These are phyloP conservation scores for Cyclospora cayetanensis DNA, from an alignment of 169 alveolate genomes.

Conservation along the genomic window DNA sequence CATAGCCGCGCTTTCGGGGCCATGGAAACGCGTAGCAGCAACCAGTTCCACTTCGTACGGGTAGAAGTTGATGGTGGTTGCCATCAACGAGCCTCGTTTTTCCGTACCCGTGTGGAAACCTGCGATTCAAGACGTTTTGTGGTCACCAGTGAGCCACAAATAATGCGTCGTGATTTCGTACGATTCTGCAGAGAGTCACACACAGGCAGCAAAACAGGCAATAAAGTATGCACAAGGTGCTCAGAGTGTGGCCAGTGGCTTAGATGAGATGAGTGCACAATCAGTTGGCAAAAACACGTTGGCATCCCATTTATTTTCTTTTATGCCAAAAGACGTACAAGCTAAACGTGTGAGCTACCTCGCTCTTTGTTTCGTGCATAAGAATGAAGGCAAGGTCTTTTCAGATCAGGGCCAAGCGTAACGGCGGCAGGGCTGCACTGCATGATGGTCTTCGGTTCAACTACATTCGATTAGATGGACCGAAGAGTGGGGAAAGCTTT, in stretches of 20 bases:
- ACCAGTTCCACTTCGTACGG: constrained; percentile 4
- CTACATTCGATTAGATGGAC: too few relatives aligned
- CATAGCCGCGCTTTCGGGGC: background rate
- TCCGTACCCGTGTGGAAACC: too few relatives aligned
- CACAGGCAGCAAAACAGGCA: background rate
- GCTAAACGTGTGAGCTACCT: background rate
- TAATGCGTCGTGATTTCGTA: too few relatives aligned
- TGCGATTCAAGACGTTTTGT: too few relatives aligned
- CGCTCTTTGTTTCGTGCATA: too few relatives aligned
- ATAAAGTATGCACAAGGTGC: background rate
- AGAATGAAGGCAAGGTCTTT: too few relatives aligned
- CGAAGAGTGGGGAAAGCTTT: too few relatives aligned
- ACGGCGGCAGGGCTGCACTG: too few relatives aligned
- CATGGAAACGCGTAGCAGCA: background rate
- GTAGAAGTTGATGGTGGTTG: constrained; percentile 25
- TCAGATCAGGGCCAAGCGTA: too few relatives aligned
- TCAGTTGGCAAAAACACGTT: background rate
- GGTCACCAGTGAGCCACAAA: too few relatives aligned
- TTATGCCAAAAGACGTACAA: background rate
- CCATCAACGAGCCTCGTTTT: background rate
- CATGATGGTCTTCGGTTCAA: too few relatives aligned
- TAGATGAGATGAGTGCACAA: background rate
- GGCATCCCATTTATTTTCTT: too few relatives aligned
- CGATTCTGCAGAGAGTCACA: background rate
- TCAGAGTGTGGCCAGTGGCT: background rate